Percentiles rank a stretch among this genome's conserved stretches.
Evolutionary conservation across 2,329 filamentous ascomycete genomes (phyloP).

Genomic region (Lachnellula suecica): DNA sequence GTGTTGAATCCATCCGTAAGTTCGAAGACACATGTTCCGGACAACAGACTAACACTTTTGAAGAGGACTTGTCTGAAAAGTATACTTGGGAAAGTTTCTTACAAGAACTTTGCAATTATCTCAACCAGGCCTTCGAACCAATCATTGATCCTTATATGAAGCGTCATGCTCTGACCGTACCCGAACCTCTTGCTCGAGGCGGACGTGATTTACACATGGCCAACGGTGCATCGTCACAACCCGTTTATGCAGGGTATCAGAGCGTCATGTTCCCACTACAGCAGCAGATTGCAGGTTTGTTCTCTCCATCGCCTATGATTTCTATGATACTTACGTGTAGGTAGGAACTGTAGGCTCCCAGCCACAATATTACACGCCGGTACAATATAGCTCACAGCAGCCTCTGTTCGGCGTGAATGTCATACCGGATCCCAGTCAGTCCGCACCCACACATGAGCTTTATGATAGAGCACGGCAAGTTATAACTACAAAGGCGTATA

Average conservation of each 20-base stretch:
- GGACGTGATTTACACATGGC: too few relatives aligned
- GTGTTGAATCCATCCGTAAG: slow-evolving; percentile 39
- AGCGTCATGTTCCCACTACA: background rate
- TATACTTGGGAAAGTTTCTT: slow-evolving; percentile 66
- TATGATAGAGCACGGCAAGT: slow-evolving; percentile 57
- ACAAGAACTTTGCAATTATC: slow-evolving; percentile 54
- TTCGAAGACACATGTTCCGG: background rate
- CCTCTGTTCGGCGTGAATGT: slow-evolving; percentile 3
- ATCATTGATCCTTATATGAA: slow-evolving; percentile 46
- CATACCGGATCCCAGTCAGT: slow-evolving; percentile 34
- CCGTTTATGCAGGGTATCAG: too few relatives aligned
- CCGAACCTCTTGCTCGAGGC: slow-evolving; percentile 13
- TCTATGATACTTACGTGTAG: background rate
- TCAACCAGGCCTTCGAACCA: slow-evolving; percentile 56
- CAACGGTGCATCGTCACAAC: too few relatives aligned
- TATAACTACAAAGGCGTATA: slow-evolving; percentile 53
- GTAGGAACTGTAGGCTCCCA: background rate
- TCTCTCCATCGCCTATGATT: background rate
- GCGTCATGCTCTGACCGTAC: slow-evolving; percentile 29
- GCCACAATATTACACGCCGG: slow-evolving; percentile 23
- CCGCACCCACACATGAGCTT: slow-evolving; percentile 51
- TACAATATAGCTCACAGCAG: slow-evolving; percentile 24
- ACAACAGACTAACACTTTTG: slow-evolving; percentile 10
- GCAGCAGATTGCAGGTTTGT: slow-evolving; percentile 16
- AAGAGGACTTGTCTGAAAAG: slow-evolving; percentile 50